Base-by-base conservation (phyloP, 73 alveolate species). In the Paramecium pentaurelia region DNA sequence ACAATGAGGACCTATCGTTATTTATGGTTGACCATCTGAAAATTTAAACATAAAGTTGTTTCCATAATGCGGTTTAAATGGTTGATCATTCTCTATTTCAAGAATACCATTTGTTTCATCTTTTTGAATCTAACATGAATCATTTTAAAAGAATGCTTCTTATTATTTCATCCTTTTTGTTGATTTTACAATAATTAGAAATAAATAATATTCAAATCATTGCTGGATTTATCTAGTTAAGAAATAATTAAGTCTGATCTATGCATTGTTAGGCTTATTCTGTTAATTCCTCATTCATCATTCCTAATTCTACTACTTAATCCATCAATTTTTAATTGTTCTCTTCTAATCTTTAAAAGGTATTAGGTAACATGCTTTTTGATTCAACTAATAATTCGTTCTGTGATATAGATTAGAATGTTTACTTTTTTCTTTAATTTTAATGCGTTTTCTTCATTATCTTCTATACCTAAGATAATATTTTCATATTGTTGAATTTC, bases 1-100 rank as follows among this genome's bases (percentile, higher is more conserved):
- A 80, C 91, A 80, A 16, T 80, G 91, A 27, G 91, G 91, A 11
- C 91, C 91, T 44, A 80, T 45, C 27, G 91, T 80, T 22, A 80
- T 80, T 20, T 25, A 20, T 44, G 91, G 91, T 49, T 80, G 32
- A 32, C 91, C 91, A 42, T 80, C 91, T 9, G 34, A 38, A 11
- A 80, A 45, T 40, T 20, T 25, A 42, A 80, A 47, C 42, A 80
- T 27, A 47, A 34, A 80, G 45, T 44, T 80, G 8, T 80, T 80
- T 18, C 91, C 91, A 47, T 3, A 80, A 80, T 80, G 91, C 2
- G 91, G 91, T 14, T 38, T 73, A 73, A 36, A 73, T 27, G 91
- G 47, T 27, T 18, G n/a, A 7, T 75, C 58, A 75, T 30, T 36
- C 6, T 75, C 88, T 30, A 75, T 36, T 42, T 75, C 88, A 38